Evolutionary conservation across 75 land plant species (phyloP), one percentile per base, ranked within the genome.

Genomic region (Picea glauca): DNA sequence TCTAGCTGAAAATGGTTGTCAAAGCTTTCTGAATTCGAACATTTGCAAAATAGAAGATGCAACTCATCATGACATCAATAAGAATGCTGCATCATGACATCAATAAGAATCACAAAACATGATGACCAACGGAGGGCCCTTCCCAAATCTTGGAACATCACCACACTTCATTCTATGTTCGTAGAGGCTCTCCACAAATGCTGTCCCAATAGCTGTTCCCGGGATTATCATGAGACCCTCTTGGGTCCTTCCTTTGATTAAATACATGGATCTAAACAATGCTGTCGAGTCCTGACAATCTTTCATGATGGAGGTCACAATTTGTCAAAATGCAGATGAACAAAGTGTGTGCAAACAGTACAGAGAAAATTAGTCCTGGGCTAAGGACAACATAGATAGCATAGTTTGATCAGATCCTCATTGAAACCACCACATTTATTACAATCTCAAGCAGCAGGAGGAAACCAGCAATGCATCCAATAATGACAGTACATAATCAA

Each of bases 171-270:
- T 26, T 26, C 26, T 26, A 26, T 26, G 26, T 26, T 91, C 93
- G 82, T 90, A 96, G 75, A 96, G 78, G 20, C 92, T 84, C 76
- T 92, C 92, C 75, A 96, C 84, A 43, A 91, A 89, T 23, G 87
- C 87, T 78, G 86, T 78, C 78, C 85, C 90, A 30, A 89, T 83
- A 58, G 86, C 84, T 6, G 93, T 85, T 14, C 87, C 90, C 31
- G 91, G 82, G 80, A 87, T 93, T 58, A 93, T 82, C 81, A 87
- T 77, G 0, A 96, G 87, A 43, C 92, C 96, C 54, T 87, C 96
- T 63, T 93, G 26, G 26, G 26, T 26, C 26, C 26, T 26, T 26
- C 26, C 26, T 26, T 26, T 26, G 26, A 26, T 26, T 26, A 26
- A 26, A 26, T 26, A 26, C 26, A 26, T 26, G 26, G 26, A 26